Evolutionary conservation across 2,329 filamentous ascomycete genomes (phyloP).

Genomic region (Microsporum ferrugineum): DNA sequence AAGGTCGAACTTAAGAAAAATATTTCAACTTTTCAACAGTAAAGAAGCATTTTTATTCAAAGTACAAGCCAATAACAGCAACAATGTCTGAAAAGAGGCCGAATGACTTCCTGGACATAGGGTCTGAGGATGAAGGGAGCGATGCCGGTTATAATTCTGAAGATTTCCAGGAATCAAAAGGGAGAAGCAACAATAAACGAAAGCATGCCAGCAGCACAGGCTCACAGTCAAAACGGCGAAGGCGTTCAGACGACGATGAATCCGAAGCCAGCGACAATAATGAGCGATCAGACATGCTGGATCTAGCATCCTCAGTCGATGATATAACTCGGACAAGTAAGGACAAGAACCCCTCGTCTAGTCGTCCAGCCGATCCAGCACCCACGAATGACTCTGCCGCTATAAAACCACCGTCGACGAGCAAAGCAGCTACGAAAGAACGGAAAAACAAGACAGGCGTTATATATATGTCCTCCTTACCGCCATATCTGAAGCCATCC

Average conservation of each 20-base stretch:
- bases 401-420: conserved; percentile 13
- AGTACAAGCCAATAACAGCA: neutral
- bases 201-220: conserved; percentile 14
- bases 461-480: conserved; percentile 36
- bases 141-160: conserved; percentile 38
- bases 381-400: conserved; percentile 4
- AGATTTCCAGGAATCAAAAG: conserved; percentile 32
- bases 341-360: neutral
- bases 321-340: neutral
- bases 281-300: conserved; percentile 9
- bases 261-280: conserved; percentile 41
- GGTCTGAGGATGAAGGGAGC: conserved; percentile 27
- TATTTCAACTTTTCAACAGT: too few species aligned
- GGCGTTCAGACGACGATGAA: conserved; percentile 10
- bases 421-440: conserved; percentile 8
- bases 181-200: conserved; percentile 23
- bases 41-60: neutral
- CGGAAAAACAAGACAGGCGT: conserved; percentile 31
- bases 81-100: conserved; percentile 30
- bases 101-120: conserved; percentile 31
- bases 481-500: conserved; percentile 39
- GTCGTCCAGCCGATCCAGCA: conserved; percentile 14
- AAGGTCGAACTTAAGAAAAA: neutral
- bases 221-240: conserved; percentile 14
- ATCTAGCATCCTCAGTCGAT: neutral